A percentile compares a stretch with the other conserved stretches of the same genome.
Evolutionary conservation across 768 basidiomycete genomes (phyloP).

Genomic region (Leccinellum albellum): DNA sequence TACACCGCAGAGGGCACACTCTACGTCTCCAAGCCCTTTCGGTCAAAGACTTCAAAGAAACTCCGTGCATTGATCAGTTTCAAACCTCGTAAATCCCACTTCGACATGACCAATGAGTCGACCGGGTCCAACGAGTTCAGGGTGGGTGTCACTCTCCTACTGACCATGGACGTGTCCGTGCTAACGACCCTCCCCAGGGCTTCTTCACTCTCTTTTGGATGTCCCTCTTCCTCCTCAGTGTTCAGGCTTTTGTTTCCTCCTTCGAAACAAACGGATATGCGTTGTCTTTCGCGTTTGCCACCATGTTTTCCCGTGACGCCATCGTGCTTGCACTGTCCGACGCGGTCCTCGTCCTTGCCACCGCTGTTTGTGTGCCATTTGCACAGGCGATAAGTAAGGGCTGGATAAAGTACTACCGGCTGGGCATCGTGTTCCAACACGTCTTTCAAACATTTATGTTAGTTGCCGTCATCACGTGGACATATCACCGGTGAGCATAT

Average conservation of each 20-base stretch:
- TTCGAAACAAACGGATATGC: slow-evolving; percentile 77
- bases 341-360: slow-evolving; percentile 71
- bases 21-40: slow-evolving; percentile 73
- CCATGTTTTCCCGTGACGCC: slow-evolving; percentile 84
- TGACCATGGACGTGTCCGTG: not conserved
- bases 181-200: slow-evolving; percentile 47
- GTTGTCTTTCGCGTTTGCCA: slow-evolving; percentile 75
- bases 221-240: slow-evolving; percentile 75
- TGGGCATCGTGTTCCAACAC: slow-evolving; percentile 78
- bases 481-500: slow-evolving; percentile 66
- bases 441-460: slow-evolving; percentile 69
- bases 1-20: slow-evolving; percentile 61
- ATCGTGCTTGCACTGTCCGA: slow-evolving; percentile 81
- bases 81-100: slow-evolving; percentile 77
- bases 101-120: slow-evolving; percentile 75
- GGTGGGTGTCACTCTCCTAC: slow-evolving; percentile 32
- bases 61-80: slow-evolving; percentile 83
- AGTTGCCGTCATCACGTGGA: slow-evolving; percentile 79
- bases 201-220: slow-evolving; percentile 97
- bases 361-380: slow-evolving; percentile 78
- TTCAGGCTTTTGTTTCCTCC: slow-evolving; percentile 73
- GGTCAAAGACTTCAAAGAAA: slow-evolving; percentile 70
- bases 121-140: slow-evolving; percentile 84
- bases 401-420: slow-evolving; percentile 79
- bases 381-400: slow-evolving; percentile 71